Conservation (phyloP, 768 basidiomycete genomes). For the Lentinula lateritia region DNA sequence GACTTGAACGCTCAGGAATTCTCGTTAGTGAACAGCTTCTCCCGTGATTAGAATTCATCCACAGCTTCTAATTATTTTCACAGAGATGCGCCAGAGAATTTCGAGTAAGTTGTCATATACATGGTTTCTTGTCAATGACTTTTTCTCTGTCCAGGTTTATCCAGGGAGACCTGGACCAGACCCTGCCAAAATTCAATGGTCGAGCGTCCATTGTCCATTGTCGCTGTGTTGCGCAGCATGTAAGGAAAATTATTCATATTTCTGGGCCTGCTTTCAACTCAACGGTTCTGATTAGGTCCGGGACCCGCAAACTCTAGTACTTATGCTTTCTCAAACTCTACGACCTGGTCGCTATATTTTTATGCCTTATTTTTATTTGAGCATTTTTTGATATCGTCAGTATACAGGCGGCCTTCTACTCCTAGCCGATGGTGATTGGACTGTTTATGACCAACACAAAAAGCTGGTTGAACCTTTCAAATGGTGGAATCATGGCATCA, state of each 20-base stretch:
- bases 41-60: background rate
- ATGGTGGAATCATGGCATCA: slow-evolving; percentile 2
- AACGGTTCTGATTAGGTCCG: slow-evolving; percentile 6
- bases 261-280: background rate
- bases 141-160: slow-evolving; percentile 15
- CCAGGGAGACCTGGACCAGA: slow-evolving; percentile 16
- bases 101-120: background rate
- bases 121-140: background rate
- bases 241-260: background rate
- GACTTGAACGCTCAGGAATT: slow-evolving; percentile 15
- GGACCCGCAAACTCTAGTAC: slow-evolving; percentile 12
- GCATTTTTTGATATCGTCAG: background rate
- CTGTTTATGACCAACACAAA: slow-evolving; percentile 13
- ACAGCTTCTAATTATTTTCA: background rate
- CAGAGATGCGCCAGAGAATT: slow-evolving; percentile 11
- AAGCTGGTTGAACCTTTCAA: slow-evolving; percentile 13
- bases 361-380: background rate
- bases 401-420: slow-evolving; percentile 17
- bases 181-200: slow-evolving; percentile 13
- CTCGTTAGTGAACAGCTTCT: slow-evolving; percentile 9
- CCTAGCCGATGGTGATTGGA: slow-evolving; percentile 17
- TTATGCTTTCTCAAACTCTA: slow-evolving; percentile 12
- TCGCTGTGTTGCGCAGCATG: slow-evolving; percentile 21
- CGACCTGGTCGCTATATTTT: slow-evolving; percentile 12
- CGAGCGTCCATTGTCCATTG: slow-evolving; percentile 21